Evolutionary conservation across 805 yeast genomes (phyloP), one percentile per base, ranked within the genome.

Genomic region (Wickerhamiella musiphila): DNA sequence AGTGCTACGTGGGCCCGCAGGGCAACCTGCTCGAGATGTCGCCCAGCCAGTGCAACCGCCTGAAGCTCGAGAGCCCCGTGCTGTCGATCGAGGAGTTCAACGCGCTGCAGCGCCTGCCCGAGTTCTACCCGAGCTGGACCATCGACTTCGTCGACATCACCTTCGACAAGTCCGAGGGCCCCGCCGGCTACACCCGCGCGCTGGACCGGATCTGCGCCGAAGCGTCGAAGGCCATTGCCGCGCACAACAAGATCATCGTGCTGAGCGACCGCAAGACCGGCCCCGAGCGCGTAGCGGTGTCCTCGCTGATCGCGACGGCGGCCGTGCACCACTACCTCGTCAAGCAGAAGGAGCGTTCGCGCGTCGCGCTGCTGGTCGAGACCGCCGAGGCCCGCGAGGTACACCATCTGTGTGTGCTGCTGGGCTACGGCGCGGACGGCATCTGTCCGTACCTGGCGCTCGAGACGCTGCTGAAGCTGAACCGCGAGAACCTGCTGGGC

Each of bases 361-460:
- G 81, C 53, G 94, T 84, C 38, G 96, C 96, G 3, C 59, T 86
- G 41, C 61, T 86, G 39, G 66, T 86, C 38, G 96, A 86, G 62
- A 74, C 95, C 27, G 95, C 92, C 32, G 98, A 86, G 60, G 96
- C 95, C 11, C 75, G 93, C 54, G 98, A 90, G 59, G 92, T 86
- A 26, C 98, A 86, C 55, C 96, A 86, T 60, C 72, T 83, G 56
- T 82, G 94, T 63, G 83, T 83, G 46, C 64, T 86, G 44, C 70
- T 86, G 19, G 96, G 98, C 45, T 90, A 90, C 55, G 98, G 98
- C 65, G 93, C 86, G 41, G 98, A 86, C 60, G 96, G 83, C 41
- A 65, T 86, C 49, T 79, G 78, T 59, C 98, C 98, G 35, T 90
- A 83, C 62, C 63, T 86, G 53, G 93, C 86, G 11, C 69, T 86